Percentiles rank a stretch among this genome's conserved stretches.
phyloP scores from a whole-genome alignment of 1,284 basidiomycete species.

The Naganishia cerealis region DNA sequence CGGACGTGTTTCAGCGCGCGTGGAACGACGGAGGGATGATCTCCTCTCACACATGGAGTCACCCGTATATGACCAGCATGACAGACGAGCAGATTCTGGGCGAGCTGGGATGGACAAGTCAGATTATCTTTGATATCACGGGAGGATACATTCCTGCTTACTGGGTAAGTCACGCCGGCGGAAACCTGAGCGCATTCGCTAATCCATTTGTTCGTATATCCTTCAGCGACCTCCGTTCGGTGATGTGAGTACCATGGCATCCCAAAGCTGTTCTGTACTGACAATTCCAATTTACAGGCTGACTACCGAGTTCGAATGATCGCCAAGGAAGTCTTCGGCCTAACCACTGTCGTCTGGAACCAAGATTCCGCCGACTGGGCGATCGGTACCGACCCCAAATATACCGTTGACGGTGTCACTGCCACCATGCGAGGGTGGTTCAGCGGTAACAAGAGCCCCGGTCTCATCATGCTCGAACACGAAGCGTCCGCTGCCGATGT shows the following conservation, averaged over 20 bases:
- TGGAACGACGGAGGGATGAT: slow-evolving; percentile 26
- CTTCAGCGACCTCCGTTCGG: slow-evolving; percentile 50
- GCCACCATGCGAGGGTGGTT: slow-evolving; percentile 34
- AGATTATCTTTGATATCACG: slow-evolving; percentile 51
- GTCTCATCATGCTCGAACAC: slow-evolving; percentile 79
- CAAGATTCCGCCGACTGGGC: slow-evolving; percentile 53
- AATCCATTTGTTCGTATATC: neutral
- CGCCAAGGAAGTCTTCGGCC: slow-evolving; percentile 53
- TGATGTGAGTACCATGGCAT: slow-evolving; percentile 7
- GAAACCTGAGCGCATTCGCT: neutral
- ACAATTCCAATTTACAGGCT: neutral
- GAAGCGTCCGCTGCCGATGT: slow-evolving; percentile 68
- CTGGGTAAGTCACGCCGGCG: slow-evolving; percentile 43
- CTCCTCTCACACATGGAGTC: slow-evolving; percentile 57
- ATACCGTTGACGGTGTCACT: slow-evolving; percentile 38
- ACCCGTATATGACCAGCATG: slow-evolving; percentile 57
- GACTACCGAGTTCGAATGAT: slow-evolving; percentile 59
- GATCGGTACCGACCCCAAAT: slow-evolving; percentile 42
- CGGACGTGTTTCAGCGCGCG: slow-evolving; percentile 32
- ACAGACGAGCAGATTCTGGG: slow-evolving; percentile 61
- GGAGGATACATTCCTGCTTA: slow-evolving; percentile 50
- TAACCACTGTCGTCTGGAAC: slow-evolving; percentile 53
- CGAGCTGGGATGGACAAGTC: slow-evolving; percentile 58
- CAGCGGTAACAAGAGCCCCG: slow-evolving; percentile 66
- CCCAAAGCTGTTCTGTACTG: neutral